Evolutionary conservation across 169 alveolate species (phyloP), one percentile per base, ranked within the genome.

Genomic region (Plasmodium gallinaceum): DNA sequence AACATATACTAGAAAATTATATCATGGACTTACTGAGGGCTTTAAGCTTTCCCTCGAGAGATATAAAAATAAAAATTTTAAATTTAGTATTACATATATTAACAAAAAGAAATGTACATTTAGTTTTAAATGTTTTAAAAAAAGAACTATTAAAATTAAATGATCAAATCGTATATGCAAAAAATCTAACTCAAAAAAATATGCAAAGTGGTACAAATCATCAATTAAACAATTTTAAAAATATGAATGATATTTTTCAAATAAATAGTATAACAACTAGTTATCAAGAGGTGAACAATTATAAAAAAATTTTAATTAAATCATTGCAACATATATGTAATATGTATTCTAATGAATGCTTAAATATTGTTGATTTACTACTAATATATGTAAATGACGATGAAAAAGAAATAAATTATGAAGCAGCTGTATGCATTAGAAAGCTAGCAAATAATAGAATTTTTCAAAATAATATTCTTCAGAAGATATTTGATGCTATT

Each of bases 11-110:
- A 48, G 98, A 96, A 90, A 97, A 95, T 24, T 94, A 94, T 78
- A 95, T 95, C n/a, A 90, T 95, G 85, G 98, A 97, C 54, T 92
- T 97, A 43, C 91, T 96, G 5, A 95, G 96, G 42, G 96, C 97
- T 7, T 80, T 97, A 42, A 94, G 88, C 57, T 92, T 94, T 45
- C 94, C 97, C 12, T 93, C 96, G 14, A 88, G 80, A 43, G 97
- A 95, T 73, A 93, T 97, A 26, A 90, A 97, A n/a, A 88, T 90
- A 68, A 96, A 94, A 32, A 93, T 97, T 24, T 92, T 97, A 26
- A 95, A 96, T 51, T 88, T 97, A 16, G 95, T 94, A 20, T 80
- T 92, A 8, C 91, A 88, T 43, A 62, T 90, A 14, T 43, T 91
- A 5, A 92, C 90, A 14, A 88, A 91, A 12, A 74, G 92, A 42